Conservation (phyloP, 2,329 filamentous ascomycete species). For the Pseudogymnoascus sp. region DNA sequence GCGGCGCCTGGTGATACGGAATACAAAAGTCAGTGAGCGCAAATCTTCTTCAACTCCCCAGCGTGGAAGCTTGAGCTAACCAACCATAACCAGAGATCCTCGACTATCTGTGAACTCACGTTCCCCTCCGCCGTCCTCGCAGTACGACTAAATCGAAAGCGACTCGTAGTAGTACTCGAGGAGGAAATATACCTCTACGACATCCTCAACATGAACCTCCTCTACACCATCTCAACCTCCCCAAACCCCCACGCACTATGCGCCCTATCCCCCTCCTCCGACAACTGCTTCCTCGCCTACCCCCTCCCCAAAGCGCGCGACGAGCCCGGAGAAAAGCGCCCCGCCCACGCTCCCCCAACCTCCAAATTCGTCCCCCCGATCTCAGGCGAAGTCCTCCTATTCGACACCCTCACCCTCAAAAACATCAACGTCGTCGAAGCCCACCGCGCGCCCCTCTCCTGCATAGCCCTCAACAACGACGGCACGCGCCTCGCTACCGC, state of each 20-base stretch:
- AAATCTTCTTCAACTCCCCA: neutral
- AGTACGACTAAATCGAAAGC: constrained; percentile 88
- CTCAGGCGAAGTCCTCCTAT: constrained; percentile 86
- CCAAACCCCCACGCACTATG: constrained; percentile 89
- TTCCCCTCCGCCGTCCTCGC: constrained; percentile 95
- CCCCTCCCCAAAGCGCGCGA: constrained; percentile 71
- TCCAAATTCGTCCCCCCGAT: constrained; percentile 75
- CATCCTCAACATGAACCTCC: constrained; percentile 94
- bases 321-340: constrained; percentile 48
- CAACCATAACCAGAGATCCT: constrained; percentile 42
- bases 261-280: constrained; percentile 85
- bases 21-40: constrained; percentile 68
- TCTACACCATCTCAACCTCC: constrained; percentile 88
- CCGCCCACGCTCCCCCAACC: constrained; percentile 76
- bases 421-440: constrained; percentile 94
- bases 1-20: constrained; percentile 87
- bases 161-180: constrained; percentile 86
- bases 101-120: constrained; percentile 95
- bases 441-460: constrained; percentile 84
- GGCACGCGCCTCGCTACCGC: constrained; percentile 88
- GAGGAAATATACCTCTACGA: constrained; percentile 98
- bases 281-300: constrained; percentile 93
- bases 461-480: constrained; percentile 84
- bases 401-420: constrained; percentile 82
- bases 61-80: neutral